Base-by-base conservation (phyloP, 148 eudicot species). In the Cornus suecica region DNA sequence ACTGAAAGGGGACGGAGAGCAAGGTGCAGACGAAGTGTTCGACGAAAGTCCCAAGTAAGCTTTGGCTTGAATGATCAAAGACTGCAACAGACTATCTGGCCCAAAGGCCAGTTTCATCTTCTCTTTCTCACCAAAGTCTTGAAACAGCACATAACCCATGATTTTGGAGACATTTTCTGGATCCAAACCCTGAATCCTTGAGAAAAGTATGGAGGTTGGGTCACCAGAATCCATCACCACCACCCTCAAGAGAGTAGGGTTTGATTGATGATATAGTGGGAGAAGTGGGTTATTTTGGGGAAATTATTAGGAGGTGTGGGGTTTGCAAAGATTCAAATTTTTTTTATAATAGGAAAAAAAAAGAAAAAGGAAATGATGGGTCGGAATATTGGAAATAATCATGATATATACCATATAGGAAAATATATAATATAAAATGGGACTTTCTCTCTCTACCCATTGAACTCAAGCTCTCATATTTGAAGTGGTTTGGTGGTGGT, bases 131-230 rank as follows among this genome's bases (percentile, higher is more conserved):
- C 87, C 89, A 0, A 76, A 81, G 66, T 89, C 87, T 64, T 91
- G 86, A 1, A 91, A 71, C 16, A 91, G 90, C 2, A 94, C 65
- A 24, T 80, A 90, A 22, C 94, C 91, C 86, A 88, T 85, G 82
- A 91, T 88, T 77, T 82, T 91, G 0, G 90, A 81, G 4, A 91
- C 98, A 78, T 91, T 83, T 29, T 91, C 97, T 52, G 91, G 97
- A 86, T 94, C 98, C 64, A 91, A 69, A 71, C 34, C 74, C 70
- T 87, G 87, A 15, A 94, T 83, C 63, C 90, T 80, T 0, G 88
- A 76, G 66, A 90, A 83, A 9, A 94, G 88, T 42, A 82, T 76
- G 34, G 77, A 83, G 1, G 92, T 80, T 27, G 94, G 90, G 42
- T 94, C 97, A 61, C 82, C 69, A 16, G 91, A 81, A 79, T 94